Conservation (phyloP, 192 early-diverging fungal genomes). For the Dissophora ornata region DNA sequence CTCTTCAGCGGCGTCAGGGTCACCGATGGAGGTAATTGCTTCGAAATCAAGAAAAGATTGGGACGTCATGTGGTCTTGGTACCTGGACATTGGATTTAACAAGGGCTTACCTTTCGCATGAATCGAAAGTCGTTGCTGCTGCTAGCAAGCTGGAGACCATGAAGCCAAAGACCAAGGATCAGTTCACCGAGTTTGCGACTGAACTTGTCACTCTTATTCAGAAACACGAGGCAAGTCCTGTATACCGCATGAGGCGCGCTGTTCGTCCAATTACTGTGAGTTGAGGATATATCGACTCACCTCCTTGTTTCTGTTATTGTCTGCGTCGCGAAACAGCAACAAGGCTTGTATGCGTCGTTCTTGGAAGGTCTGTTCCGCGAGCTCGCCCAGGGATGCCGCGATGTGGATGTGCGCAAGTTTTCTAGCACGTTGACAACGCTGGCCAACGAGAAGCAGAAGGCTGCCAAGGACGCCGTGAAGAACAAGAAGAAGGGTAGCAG, state of each 20-base stretch:
- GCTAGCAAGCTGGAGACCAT: conserved; percentile 55
- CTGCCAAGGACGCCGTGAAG: conserved; percentile 70
- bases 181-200: conserved; percentile 73
- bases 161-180: conserved; percentile 73
- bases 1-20: conserved; percentile 74
- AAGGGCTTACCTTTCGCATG: neutral
- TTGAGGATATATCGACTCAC: too few relatives aligned
- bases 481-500: conserved; percentile 72
- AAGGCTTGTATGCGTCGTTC: conserved; percentile 65
- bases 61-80: too few relatives aligned
- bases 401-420: conserved; percentile 72
- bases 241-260: too few relatives aligned
- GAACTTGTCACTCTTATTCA: conserved; percentile 71
- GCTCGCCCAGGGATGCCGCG: conserved; percentile 64
- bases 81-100: neutral
- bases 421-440: conserved; percentile 70
- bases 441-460: conserved; percentile 81
- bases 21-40: conserved; percentile 60
- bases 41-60: neutral
- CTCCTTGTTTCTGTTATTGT: too few relatives aligned
- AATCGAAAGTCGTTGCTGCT: conserved; percentile 31
- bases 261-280: too few relatives aligned
- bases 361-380: conserved; percentile 76
- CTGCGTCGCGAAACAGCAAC: too few relatives aligned
- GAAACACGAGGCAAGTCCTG: conserved; percentile 60